phyloP scores from a whole-genome alignment of 208 protist species.

The Crithidia acanthocephali region DNA sequence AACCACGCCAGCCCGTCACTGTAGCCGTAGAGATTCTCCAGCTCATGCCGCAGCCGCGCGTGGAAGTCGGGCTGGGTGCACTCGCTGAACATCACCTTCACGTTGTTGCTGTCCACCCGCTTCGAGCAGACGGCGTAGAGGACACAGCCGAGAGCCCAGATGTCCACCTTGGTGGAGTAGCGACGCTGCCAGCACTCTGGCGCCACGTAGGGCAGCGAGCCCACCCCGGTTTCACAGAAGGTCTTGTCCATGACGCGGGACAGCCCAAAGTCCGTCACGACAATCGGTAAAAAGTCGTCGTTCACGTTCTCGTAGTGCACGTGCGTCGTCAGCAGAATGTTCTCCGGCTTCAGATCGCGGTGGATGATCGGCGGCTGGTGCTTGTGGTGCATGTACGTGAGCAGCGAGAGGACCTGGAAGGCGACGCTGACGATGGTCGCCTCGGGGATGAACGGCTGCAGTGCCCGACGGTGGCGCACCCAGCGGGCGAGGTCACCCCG shows the following conservation, averaged over 20 bases:
- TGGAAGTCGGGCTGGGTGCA: slow-evolving; percentile 46
- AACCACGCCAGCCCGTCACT: slow-evolving; percentile 44
- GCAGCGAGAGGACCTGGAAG: slow-evolving; percentile 54
- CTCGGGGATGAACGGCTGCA: slow-evolving; percentile 51
- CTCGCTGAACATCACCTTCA: slow-evolving; percentile 74
- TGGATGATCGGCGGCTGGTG: slow-evolving; percentile 95
- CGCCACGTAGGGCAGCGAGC: slow-evolving; percentile 65
- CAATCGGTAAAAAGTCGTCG: slow-evolving; percentile 39
- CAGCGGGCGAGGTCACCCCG: slow-evolving; percentile 58
- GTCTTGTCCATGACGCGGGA: slow-evolving; percentile 66
- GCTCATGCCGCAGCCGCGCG: slow-evolving; percentile 39
- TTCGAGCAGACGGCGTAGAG: slow-evolving; percentile 79
- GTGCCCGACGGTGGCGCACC: slow-evolving; percentile 44
- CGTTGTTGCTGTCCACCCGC: slow-evolving; percentile 58
- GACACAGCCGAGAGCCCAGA: slow-evolving; percentile 99
- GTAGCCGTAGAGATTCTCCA: slow-evolving; percentile 58
- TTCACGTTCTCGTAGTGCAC: slow-evolving; percentile 27
- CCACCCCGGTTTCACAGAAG: slow-evolving; percentile 69
- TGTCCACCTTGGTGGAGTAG: slow-evolving; percentile 98
- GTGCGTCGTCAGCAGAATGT: slow-evolving; percentile 70
- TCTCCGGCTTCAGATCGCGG: slow-evolving; percentile 97
- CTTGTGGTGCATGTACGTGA: slow-evolving; percentile 58
- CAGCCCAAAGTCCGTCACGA: slow-evolving; percentile 80
- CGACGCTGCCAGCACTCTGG: slow-evolving; percentile 83
- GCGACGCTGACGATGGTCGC: slow-evolving; percentile 54